Conservation (phyloP, 306 rosid genomes). For the Vachellia pachyceras region DNA sequence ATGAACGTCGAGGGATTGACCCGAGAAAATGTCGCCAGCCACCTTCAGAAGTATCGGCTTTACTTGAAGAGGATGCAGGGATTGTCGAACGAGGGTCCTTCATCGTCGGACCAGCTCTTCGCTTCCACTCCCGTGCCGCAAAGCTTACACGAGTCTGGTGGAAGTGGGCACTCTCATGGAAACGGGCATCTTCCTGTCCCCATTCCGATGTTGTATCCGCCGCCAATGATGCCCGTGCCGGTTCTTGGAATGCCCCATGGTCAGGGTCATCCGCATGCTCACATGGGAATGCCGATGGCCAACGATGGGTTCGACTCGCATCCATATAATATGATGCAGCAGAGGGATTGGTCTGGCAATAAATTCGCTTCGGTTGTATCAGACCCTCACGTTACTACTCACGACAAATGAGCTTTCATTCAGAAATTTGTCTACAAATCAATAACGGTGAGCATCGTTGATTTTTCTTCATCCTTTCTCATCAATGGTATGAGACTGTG, state of each 20-base stretch:
- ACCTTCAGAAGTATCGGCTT: slow-evolving; percentile 88
- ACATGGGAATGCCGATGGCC: slow-evolving; percentile 54
- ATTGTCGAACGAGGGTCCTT: slow-evolving; percentile 64
- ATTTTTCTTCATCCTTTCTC: background rate
- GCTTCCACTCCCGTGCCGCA: slow-evolving; percentile 81
- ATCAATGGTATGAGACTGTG: background rate
- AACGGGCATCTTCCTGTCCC: slow-evolving; percentile 55
- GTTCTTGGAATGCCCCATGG: slow-evolving; percentile 53
- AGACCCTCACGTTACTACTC: slow-evolving; percentile 40
- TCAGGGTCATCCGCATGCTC: slow-evolving; percentile 52
- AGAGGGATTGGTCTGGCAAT: slow-evolving; percentile 51
- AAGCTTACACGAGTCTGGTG: slow-evolving; percentile 62
- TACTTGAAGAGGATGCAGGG: slow-evolving; percentile 90
- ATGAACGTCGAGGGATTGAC: slow-evolving; percentile 97
- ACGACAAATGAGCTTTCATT: slow-evolving; percentile 44
- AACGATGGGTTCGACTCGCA: slow-evolving; percentile 58
- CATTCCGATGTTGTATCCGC: slow-evolving; percentile 52
- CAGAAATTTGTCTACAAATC: slow-evolving; percentile 54
- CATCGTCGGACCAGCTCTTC: slow-evolving; percentile 76
- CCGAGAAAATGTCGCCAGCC: slow-evolving; percentile 94
- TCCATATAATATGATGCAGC: slow-evolving; percentile 56
- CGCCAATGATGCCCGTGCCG: slow-evolving; percentile 64
- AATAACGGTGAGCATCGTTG: slow-evolving; percentile 23
- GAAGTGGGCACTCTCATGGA: slow-evolving; percentile 47
- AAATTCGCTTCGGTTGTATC: slow-evolving; percentile 13